Evolutionary conservation across 192 early-diverging fungal genomes (phyloP), one percentile per base, ranked within the genome.

Genomic region (Geranomyces michiganensis): DNA sequence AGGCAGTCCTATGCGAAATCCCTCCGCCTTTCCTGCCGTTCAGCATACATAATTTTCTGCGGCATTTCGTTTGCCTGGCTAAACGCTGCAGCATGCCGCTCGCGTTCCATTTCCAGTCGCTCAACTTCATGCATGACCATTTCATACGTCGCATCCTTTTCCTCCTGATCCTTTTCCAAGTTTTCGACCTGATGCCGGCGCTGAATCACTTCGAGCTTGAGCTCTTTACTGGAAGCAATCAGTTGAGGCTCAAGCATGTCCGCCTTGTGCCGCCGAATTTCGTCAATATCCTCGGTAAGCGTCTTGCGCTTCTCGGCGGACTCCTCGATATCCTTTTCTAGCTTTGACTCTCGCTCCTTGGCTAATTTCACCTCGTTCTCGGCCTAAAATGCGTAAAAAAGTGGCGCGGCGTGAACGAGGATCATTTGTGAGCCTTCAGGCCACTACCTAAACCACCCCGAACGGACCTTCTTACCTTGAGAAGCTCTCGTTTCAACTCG

Each of bases 221-320:
- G 68, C 51, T 88, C 87, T 63, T 88, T 88, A 27, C 82, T 88
- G 9, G 84, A 79, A 8, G 79, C 80, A 56, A 88, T 82, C 49
- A 88, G 70, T 60, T 88, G 85, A 12, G 87, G 87, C 31, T 88
- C 87, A 30, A 88, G 78, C 87, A 88, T 87, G 73, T 88, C 87
- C 5, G 83, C 78, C 72, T 88, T 87, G 71, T 88, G 87, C 44
- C 80, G 74, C 60, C 86, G 63, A 43, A 88, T 87, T 62, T 88
- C 87, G 26, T 88, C 87, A 68, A 88, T 88, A 46, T 87, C 86
- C 19, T 79, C 72, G 44, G 71, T 64, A 19, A 87, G 70, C 12
- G 78, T 72, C 9, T 67, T 36, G 62, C 80, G 80, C 58, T 78
- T 70, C 24, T 68, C 68, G 24, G 71, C 53, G 6, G 78, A 36